A percentile compares a stretch with the other conserved stretches of the same genome.
Evolutionary conservation across 805 yeast species (phyloP).

Genomic region (Cyberlindnera maritima): DNA sequence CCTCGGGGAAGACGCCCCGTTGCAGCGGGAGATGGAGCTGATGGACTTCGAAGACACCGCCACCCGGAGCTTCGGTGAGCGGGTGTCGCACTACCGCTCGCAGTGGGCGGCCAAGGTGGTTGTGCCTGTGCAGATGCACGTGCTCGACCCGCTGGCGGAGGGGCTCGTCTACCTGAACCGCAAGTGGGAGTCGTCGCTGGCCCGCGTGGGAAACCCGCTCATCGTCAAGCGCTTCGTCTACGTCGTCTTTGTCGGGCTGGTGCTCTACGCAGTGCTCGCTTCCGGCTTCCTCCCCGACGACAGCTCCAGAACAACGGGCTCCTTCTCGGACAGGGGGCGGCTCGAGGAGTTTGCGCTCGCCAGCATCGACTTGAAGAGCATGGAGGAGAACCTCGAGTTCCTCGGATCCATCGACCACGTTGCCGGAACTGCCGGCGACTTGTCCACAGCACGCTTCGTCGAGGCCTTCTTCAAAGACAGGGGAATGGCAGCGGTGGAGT

Average conservation of each 20-base stretch:
- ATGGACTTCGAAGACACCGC: conserved; percentile 31
- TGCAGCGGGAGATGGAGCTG: conserved; percentile 35
- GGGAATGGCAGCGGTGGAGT: conserved; percentile 51
- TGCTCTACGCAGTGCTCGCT: conserved; percentile 56
- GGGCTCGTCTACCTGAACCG: conserved; percentile 32
- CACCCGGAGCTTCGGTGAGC: conserved; percentile 17
- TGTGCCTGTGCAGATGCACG: conserved; percentile 18
- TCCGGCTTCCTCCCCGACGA: conserved; percentile 52
- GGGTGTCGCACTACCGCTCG: conserved; percentile 13
- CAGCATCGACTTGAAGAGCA: conserved; percentile 47
- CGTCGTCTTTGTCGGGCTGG: conserved; percentile 57
- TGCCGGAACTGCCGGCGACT: conserved; percentile 86
- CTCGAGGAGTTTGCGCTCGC: conserved; percentile 47
- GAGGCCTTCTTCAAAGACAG: conserved; percentile 55
- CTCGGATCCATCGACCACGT: conserved; percentile 58
- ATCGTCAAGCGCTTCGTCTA: conserved; percentile 76
- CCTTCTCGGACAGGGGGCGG: conserved; percentile 58
- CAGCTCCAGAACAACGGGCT: conserved; percentile 43
- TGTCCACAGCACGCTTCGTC: conserved; percentile 65
- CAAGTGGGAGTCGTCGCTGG: conserved; percentile 54
- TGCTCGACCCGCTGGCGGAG: conserved; percentile 48
- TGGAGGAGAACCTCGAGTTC: conserved; percentile 28
- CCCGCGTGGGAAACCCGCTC: conserved; percentile 79
- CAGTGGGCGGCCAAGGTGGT: conserved; percentile 9
- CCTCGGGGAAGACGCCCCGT: conserved; percentile 4